These are phyloP conservation scores for Aspergillus phoenicis DNA, from an alignment of 2,329 filamentous ascomycete genomes.

Conservation along the genomic window DNA sequence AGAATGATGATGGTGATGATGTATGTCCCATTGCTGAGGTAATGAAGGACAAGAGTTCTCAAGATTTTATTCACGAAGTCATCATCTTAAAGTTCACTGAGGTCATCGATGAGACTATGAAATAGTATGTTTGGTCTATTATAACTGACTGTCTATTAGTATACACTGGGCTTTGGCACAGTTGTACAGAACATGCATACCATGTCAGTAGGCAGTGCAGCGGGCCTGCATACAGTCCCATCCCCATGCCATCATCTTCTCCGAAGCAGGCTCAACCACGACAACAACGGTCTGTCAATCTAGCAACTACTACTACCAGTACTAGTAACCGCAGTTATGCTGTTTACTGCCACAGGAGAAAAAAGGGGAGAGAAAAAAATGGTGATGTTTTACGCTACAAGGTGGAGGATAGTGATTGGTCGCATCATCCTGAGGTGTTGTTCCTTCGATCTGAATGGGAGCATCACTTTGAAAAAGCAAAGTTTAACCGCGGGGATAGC, in stretches of 20 bases:
- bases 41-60: no score
- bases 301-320: background rate
- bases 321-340: background rate
- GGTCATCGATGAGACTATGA: background rate
- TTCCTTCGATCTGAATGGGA: conserved; percentile 6
- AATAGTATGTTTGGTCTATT: no score
- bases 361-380: background rate
- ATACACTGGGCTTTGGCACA: background rate
- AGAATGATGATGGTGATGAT: background rate
- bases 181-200: background rate
- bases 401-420: conserved; percentile 1
- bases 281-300: background rate
- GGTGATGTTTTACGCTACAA: background rate
- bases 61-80: no score
- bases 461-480: conserved; percentile 7
- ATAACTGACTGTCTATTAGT: no score
- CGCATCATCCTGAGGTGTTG: conserved; percentile 3
- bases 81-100: background rate
- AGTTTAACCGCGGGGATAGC: background rate
- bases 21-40: no score
- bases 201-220: background rate
- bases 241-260: background rate
- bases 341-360: background rate
- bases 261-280: background rate
- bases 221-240: background rate